Base-by-base conservation (phyloP, 139 green algal genomes). In the Eudorina sp. region DNA sequence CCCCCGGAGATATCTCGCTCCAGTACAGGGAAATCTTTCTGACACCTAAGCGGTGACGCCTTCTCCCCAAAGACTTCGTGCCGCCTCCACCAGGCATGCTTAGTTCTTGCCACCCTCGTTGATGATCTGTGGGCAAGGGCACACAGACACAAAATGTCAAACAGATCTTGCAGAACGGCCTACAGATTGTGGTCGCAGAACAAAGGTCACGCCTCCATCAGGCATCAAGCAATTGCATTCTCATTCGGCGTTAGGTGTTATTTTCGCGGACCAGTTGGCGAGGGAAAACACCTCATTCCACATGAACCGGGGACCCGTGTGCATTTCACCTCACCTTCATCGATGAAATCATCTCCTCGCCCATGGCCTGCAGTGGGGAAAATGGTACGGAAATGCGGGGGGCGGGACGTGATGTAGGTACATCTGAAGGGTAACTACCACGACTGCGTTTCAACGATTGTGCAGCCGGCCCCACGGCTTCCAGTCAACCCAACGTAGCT, bases 331-430 rank as follows among this genome's bases (percentile, higher is more conserved):
- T 62, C 43, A 89, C 86, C 95, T 99, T 99, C 48, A 96, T 70
- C n/a, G 94, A 93, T 89, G 93, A 96, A 83, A 99, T 97, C 93
- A 97, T 96, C 94, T 99, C 97, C 82, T 98, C 94, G 72, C 92
- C 90, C 97, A 99, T 99, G 58, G 97, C 93, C 91, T 95, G 89
- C 84, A 78, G 48, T 53, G 23, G 9, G 23, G n/a, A 0, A 64
- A 4, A 45, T 36, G 14, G 41, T 9, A 41, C 4, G 19, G 46
- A 43, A 53, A 86, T 6, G 51, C 41, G 34, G 64, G 76, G 21
- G 5, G 62, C 38, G 6, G 29, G 23, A 29, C 51, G 25, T 40
- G n/a, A n/a, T 72, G 9, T 18, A 75, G 13, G 46, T n/a, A 2
- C 51, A 58, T 25, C 13, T 58, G 51, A 13, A 58, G 51, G 51